A percentile compares a stretch with the other conserved stretches of the same genome.
These are phyloP conservation scores for Zymoseptoria ardabiliae DNA, from an alignment of 2,329 filamentous ascomycete species.

Conservation along the genomic window DNA sequence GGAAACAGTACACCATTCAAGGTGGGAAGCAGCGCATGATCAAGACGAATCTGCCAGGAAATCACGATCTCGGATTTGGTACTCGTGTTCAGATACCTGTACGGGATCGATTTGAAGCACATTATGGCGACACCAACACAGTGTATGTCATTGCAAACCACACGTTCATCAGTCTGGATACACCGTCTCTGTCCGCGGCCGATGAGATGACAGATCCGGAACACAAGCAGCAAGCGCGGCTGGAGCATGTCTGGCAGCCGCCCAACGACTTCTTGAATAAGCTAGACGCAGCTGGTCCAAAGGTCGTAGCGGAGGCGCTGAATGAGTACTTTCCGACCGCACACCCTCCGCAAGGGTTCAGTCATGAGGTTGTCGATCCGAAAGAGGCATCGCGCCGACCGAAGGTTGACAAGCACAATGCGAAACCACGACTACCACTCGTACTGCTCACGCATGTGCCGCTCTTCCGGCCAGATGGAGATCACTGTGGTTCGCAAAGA, in stretches of 20 bases:
- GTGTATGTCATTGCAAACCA: constrained; percentile 92
- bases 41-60: constrained; percentile 80
- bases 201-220: constrained; percentile 49
- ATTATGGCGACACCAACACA: constrained; percentile 85
- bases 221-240: constrained; percentile 32
- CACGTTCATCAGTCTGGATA: constrained; percentile 86
- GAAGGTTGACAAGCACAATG: constrained; percentile 2
- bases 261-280: constrained; percentile 67
- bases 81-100: constrained; percentile 74
- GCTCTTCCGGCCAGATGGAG: constrained; percentile 71
- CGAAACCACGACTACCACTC: constrained; percentile 61
- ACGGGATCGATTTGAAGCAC: constrained; percentile 74
- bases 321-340: constrained; percentile 32
- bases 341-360: constrained; percentile 9
- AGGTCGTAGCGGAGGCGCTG: constrained; percentile 62
- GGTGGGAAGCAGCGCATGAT: constrained; percentile 67
- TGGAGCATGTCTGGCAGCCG: constrained; percentile 60
- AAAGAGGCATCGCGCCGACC: constrained; percentile 24
- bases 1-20: constrained; percentile 46
- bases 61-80: constrained; percentile 91
- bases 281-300: constrained; percentile 58
- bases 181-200: constrained; percentile 75
- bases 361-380: constrained; percentile 30
- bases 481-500: constrained; percentile 77
- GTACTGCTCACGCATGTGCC: constrained; percentile 88